phyloP scores from a whole-genome alignment of 192 early-diverging fungal species.

The Coemansia javaensis region DNA sequence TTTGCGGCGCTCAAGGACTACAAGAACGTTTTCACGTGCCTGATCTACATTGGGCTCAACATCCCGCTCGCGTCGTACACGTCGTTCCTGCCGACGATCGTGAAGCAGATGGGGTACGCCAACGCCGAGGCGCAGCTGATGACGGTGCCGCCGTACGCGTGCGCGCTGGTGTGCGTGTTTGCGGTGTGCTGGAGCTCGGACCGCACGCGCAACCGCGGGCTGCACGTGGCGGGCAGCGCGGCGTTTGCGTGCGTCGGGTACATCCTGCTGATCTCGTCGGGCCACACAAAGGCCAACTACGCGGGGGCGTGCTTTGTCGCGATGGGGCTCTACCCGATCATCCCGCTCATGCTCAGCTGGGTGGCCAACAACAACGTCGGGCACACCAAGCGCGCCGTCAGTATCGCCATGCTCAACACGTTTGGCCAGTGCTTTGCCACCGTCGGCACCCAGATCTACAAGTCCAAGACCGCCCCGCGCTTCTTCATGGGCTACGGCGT shows the following conservation, averaged over 20 bases:
- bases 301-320: slow-evolving; percentile 45
- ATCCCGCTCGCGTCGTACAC: slow-evolving; percentile 62
- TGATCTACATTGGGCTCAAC: slow-evolving; percentile 62
- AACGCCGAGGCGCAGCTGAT: slow-evolving; percentile 49
- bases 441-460: slow-evolving; percentile 71
- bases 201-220: slow-evolving; percentile 44
- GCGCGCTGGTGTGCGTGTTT: slow-evolving; percentile 38
- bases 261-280: slow-evolving; percentile 39
- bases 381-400: slow-evolving; percentile 68
- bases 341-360: slow-evolving; percentile 63
- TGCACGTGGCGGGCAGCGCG: slow-evolving; percentile 36
- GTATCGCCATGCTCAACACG: slow-evolving; percentile 60
- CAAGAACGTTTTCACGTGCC: slow-evolving; percentile 52
- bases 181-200: slow-evolving; percentile 48
- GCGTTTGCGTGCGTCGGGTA: slow-evolving; percentile 32
- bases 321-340: slow-evolving; percentile 48
- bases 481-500: slow-evolving; percentile 53
- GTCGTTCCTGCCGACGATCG: slow-evolving; percentile 68
- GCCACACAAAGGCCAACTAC: slow-evolving; percentile 35
- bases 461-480: slow-evolving; percentile 53
- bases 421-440: slow-evolving; percentile 71
- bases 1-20: slow-evolving; percentile 46
- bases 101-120: slow-evolving; percentile 61
- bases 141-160: slow-evolving; percentile 53
- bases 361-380: slow-evolving; percentile 65